These are phyloP conservation scores for Malassezia globosa DNA, from an alignment of 1,284 basidiomycete species.

Conservation along the genomic window DNA sequence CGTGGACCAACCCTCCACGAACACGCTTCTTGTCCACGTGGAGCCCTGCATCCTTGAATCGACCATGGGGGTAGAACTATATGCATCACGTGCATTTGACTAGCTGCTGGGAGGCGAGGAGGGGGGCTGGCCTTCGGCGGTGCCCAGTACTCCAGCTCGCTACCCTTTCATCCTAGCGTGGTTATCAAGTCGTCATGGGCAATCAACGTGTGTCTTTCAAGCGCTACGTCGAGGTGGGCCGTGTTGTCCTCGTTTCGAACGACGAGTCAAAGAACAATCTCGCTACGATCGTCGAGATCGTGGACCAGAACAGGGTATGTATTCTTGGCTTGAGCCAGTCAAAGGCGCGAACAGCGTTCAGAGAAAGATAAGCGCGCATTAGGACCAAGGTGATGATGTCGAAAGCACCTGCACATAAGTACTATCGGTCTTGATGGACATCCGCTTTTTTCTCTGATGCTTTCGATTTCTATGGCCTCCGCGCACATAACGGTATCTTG, in stretches of 20 bases:
- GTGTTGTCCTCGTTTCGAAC: constrained; percentile 87
- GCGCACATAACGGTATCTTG: background rate
- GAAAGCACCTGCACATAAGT: background rate
- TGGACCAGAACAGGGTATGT: constrained; percentile 94
- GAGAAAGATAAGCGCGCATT: too few relatives aligned
- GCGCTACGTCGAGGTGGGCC: constrained; percentile 95
- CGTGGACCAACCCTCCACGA: background rate
- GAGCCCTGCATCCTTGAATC: background rate
- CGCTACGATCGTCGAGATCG: constrained; percentile 91
- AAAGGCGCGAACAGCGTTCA: too few relatives aligned
- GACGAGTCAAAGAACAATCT: constrained; percentile 78
- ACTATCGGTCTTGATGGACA: too few relatives aligned
- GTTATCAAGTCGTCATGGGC: constrained; percentile 21
- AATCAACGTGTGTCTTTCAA: constrained; percentile 55
- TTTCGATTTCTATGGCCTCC: too few relatives aligned
- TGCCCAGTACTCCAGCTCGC: background rate
- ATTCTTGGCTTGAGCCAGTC: too few relatives aligned
- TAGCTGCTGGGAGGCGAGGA: background rate
- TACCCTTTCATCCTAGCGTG: constrained; percentile 11
- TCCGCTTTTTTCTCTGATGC: too few relatives aligned
- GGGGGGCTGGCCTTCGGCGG: background rate
- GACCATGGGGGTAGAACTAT: too few relatives aligned
- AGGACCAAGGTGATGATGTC: background rate
- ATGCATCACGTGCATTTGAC: constrained; percentile 2
- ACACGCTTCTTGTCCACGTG: constrained; percentile 6